A percentile compares a stretch with the other conserved stretches of the same genome.
phyloP scores from a whole-genome alignment of 1,284 basidiomycete genomes.

The Inonotus obliquus region DNA sequence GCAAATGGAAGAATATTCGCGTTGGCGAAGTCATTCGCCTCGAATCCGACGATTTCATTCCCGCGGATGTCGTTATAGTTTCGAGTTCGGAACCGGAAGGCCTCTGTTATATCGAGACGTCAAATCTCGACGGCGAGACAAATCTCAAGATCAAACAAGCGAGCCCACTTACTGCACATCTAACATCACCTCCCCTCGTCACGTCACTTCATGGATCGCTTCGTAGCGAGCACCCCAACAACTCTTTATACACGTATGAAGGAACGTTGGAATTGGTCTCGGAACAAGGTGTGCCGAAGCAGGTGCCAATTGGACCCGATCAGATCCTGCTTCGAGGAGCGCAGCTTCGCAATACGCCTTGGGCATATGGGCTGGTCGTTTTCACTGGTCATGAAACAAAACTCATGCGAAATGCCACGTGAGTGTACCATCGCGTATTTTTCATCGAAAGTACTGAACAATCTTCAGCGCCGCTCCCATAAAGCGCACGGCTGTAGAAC shows the following conservation, averaged over 20 bases:
- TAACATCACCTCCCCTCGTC: constrained; percentile 78
- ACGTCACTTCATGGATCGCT: constrained; percentile 77
- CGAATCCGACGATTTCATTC: constrained; percentile 92
- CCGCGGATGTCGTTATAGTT: constrained; percentile 88
- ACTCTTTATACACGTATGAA: constrained; percentile 96
- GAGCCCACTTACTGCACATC: constrained; percentile 71
- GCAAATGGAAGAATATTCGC: constrained; percentile 85
- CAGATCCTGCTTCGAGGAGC: constrained; percentile 93
- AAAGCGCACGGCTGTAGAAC: constrained; percentile 94
- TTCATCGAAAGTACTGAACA: constrained; percentile 10
- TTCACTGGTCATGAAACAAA: constrained; percentile 99
- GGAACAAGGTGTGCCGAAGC: constrained; percentile 58
- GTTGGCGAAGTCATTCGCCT: constrained; percentile 93
- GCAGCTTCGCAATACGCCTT: constrained; percentile 94
- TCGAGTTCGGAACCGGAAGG: constrained; percentile 95
- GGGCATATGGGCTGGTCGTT: constrained; percentile 92
- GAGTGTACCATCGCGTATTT: constrained; percentile 30
- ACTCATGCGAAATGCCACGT: constrained; percentile 95
- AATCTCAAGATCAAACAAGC: constrained; percentile 99
- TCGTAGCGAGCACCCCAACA: constrained; percentile 95
- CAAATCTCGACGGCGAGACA: constrained; percentile 96
- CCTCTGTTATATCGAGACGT: constrained; percentile 95
- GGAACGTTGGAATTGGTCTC: constrained; percentile 70
- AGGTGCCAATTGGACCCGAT: constrained; percentile 90
- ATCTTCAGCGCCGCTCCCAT: constrained; percentile 79